Evolutionary conservation across 2,329 filamentous ascomycete genomes (phyloP), one percentile per base, ranked within the genome.

Genomic region (Penicillium sp.): DNA sequence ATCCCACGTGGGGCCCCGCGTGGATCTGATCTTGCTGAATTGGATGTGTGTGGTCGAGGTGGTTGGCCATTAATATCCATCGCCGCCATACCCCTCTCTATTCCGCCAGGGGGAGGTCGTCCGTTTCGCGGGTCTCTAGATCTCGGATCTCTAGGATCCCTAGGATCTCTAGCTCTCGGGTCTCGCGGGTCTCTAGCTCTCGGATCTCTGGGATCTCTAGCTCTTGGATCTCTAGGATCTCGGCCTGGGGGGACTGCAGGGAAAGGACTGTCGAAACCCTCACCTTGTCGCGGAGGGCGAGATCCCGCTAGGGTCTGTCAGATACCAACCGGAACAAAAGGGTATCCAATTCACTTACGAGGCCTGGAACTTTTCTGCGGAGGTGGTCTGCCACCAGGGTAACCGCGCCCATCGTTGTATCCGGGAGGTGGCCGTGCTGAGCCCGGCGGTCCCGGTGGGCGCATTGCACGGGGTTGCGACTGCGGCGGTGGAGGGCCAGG

Each of bases 211-310:
- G 48, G 48, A 5, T 50, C 48, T 50, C 16, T 39, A 9, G 35
- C 35, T 39, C 35, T 39, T 11, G 35, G 35, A 4, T 39, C 35
- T 39, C 35, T 13, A 6, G 39, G 50, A 31, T 53, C 66, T 62
- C 65, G 68, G 52, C 39, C 50, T 10, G 55, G 68, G 47, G 65
- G 74, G 59, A 70, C 81, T 5, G 74, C 67, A 26, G 81, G 80
- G 54, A 82, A 83, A 3, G 81, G 81, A 61, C 78, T 80, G 55
- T 84, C 81, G 70, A 76, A 82, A 27, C 72, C 74, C 71, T 45
- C 77, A 72, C 33, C 78, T 48, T 71, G 71, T 3, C 73, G 75
- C 35, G 64, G 62, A 50, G 63, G 65, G 49, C 49, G 66, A 49
- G 59, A n/a, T 16, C 39, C 49, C 37, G 63, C 48, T 66, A 55